A percentile compares a stretch with the other conserved stretches of the same genome.
Evolutionary conservation across 2,329 filamentous ascomycete genomes (phyloP).

Genomic region (Remersonia thermophila): DNA sequence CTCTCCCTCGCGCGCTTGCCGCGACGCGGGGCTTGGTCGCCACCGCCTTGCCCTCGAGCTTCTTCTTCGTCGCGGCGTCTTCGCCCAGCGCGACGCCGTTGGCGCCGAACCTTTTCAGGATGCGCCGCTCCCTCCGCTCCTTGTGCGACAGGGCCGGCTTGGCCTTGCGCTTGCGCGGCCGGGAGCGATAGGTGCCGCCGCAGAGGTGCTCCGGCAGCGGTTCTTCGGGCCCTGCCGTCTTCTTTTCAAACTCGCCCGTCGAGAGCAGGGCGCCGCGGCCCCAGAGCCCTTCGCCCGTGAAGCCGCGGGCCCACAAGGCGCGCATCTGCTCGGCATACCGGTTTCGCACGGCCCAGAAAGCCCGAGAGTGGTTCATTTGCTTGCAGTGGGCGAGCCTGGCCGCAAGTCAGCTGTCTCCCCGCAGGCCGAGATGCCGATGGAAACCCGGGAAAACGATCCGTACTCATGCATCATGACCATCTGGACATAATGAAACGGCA

Average conservation of each 20-base stretch:
- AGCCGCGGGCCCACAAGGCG: conserved; percentile 54
- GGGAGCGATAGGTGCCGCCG: conserved; percentile 63
- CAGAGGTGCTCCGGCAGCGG: conserved; percentile 60
- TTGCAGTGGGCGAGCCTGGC: conserved; percentile 66
- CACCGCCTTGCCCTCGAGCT: conserved; percentile 53
- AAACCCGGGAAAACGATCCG: conserved; percentile 11
- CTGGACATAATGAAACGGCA: conserved; percentile 73
- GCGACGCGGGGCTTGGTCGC: conserved; percentile 61
- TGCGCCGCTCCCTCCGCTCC: conserved; percentile 59
- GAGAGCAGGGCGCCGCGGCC: conserved; percentile 54
- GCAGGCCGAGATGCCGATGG: too few relatives aligned
- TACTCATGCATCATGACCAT: conserved; percentile 92
- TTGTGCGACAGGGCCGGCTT: conserved; percentile 49
- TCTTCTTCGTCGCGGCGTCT: conserved; percentile 51
- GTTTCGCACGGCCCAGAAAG: conserved; percentile 72
- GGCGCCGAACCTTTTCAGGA: conserved; percentile 63
- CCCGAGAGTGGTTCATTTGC: conserved; percentile 78
- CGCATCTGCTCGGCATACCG: conserved; percentile 60
- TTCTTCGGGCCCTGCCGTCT: conserved; percentile 41
- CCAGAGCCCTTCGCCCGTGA: conserved; percentile 77
- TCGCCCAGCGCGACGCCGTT: conserved; percentile 58
- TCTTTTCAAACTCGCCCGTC: conserved; percentile 46
- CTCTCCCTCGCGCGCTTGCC: conserved; percentile 59
- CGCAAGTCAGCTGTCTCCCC: too few relatives aligned
- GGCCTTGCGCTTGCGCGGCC: conserved; percentile 41